Conservation (phyloP, 495 filamentous ascomycete species). For the Parachaetomium inaequale region DNA sequence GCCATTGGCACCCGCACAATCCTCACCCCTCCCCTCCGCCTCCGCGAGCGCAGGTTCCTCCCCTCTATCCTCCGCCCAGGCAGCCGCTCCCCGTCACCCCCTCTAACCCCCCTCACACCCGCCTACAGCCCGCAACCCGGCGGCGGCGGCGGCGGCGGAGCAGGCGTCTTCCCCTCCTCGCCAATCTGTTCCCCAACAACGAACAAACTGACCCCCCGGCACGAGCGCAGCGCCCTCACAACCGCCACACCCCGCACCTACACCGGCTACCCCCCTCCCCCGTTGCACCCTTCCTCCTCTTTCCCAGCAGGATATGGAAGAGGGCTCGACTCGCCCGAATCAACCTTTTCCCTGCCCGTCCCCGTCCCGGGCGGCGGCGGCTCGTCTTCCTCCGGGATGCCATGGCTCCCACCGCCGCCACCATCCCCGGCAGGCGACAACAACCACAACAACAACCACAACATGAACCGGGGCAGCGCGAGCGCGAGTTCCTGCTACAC, state of each 20-base stretch:
- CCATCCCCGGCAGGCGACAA: background rate
- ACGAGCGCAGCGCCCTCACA: slow-evolving; percentile 22
- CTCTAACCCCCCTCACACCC: slow-evolving; percentile 29
- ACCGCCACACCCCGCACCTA: slow-evolving; percentile 10
- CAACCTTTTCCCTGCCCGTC: slow-evolving; percentile 1
- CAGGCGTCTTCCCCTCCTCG: slow-evolving; percentile 25
- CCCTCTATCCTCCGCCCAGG: slow-evolving; percentile 35
- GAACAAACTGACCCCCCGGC: slow-evolving; percentile 32
- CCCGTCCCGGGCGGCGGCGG: background rate
- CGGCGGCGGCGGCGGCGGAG: slow-evolving; percentile 4
- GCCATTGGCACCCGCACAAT: slow-evolving; percentile 24
- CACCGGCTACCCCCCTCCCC: slow-evolving; percentile 6
- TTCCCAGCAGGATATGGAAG: background rate
- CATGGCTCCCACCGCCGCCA: background rate
- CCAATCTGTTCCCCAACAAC: slow-evolving; percentile 32
- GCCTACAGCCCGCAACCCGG: slow-evolving; percentile 24
- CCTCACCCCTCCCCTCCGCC: slow-evolving; percentile 42
- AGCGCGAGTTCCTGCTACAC: slow-evolving; percentile 10
- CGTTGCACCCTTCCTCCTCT: background rate
- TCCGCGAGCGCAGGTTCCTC: slow-evolving; percentile 43
- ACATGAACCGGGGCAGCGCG: background rate
- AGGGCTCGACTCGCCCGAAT: background rate
- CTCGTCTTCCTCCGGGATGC: background rate
- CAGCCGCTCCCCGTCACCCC: slow-evolving; percentile 31
- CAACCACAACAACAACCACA: background rate